These are phyloP conservation scores for Arxiozyma telluris DNA, from an alignment of 1,139 yeast species.

Conservation along the genomic window DNA sequence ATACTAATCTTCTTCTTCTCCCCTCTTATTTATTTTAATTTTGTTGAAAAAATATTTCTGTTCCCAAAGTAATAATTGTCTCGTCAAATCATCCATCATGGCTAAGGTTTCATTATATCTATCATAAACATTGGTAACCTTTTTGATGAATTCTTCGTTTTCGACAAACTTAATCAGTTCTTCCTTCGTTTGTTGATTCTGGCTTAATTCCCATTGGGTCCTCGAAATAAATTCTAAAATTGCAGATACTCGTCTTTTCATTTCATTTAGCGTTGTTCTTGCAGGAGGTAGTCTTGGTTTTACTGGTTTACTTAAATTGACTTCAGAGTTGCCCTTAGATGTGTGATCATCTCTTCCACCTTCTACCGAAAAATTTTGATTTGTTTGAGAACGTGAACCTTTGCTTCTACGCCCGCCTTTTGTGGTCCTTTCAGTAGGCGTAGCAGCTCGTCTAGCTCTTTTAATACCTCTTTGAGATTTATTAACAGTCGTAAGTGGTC, in stretches of 20 bases:
- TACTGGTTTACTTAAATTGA: conserved; percentile 52
- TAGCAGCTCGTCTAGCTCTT: conserved; percentile 1
- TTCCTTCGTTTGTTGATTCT: conserved; percentile 53
- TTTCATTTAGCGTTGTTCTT: conserved; percentile 64
- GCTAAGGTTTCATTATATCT: conserved; percentile 51
- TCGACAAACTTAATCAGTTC: conserved; percentile 40
- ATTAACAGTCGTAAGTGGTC: neutral
- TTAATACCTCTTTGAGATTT: conserved; percentile 2
- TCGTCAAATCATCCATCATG: conserved; percentile 62
- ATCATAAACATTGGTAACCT: conserved; percentile 34
- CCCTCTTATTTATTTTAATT: neutral
- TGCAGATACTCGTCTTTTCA: conserved; percentile 81
- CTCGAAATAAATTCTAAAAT: conserved; percentile 84
- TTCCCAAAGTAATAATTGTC: conserved; percentile 68
- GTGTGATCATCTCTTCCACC: conserved; percentile 9
- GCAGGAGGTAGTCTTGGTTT: conserved; percentile 77
- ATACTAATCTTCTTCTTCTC: neutral
- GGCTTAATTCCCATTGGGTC: conserved; percentile 70
- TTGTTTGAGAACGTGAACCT: conserved; percentile 1
- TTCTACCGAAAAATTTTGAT: conserved; percentile 6
- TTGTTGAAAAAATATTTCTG: conserved; percentile 32
- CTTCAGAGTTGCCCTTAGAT: conserved; percentile 19
- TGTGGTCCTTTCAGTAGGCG: neutral
- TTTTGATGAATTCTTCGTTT: conserved; percentile 31
- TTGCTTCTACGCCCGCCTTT: conserved; percentile 1